Percentiles rank a stretch among this genome's conserved stretches.
These are phyloP conservation scores for Erodium maritimum DNA, from an alignment of 345 rosid species.

Conservation along the genomic window DNA sequence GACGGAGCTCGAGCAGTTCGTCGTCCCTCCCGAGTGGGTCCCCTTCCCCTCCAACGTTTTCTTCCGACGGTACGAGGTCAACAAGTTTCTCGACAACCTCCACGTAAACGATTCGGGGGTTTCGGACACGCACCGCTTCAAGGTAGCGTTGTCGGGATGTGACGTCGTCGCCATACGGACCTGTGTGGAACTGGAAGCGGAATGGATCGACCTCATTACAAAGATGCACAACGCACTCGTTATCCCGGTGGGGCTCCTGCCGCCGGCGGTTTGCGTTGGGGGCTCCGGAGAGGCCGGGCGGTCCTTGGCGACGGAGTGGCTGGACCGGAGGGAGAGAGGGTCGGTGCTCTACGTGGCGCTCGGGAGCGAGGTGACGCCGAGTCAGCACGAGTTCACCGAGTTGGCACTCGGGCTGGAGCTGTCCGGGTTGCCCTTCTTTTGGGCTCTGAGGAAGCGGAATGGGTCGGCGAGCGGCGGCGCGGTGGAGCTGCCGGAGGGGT, in stretches of 20 bases:
- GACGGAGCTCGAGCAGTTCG: constrained; percentile 15
- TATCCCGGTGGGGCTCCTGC: constrained; percentile 39
- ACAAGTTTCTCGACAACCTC: constrained; percentile 10
- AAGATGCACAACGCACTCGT: constrained; percentile 25
- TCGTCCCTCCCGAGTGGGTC: constrained; percentile 25
- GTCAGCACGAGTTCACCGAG: constrained; percentile 17
- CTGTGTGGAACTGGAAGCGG: constrained; percentile 36
- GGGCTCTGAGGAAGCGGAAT: constrained; percentile 19
- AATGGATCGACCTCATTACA: constrained; percentile 26
- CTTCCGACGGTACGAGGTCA: constrained; percentile 17
- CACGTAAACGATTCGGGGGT: constrained; percentile 13
- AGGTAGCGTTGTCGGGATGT: constrained; percentile 8
- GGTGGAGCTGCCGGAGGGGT: constrained; percentile 19
- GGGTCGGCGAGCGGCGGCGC: constrained; percentile 16
- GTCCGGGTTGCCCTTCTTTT: constrained; percentile 30
- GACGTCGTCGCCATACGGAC: constrained; percentile 31
- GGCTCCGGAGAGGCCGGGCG: constrained; percentile 9
- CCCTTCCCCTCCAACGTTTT: constrained; percentile 22
- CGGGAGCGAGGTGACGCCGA: constrained; percentile 30
- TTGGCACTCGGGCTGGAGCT: constrained; percentile 29
- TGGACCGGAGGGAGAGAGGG: constrained; percentile 8
- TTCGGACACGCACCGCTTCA: constrained; percentile 13
- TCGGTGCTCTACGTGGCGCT: constrained; percentile 25
- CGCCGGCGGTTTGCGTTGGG: no score
- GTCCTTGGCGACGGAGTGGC: constrained; percentile 20